Percentiles rank a stretch among this genome's conserved stretches.
phyloP scores from a whole-genome alignment of 2,329 filamentous ascomycete genomes.

The Colletotrichum lini region DNA sequence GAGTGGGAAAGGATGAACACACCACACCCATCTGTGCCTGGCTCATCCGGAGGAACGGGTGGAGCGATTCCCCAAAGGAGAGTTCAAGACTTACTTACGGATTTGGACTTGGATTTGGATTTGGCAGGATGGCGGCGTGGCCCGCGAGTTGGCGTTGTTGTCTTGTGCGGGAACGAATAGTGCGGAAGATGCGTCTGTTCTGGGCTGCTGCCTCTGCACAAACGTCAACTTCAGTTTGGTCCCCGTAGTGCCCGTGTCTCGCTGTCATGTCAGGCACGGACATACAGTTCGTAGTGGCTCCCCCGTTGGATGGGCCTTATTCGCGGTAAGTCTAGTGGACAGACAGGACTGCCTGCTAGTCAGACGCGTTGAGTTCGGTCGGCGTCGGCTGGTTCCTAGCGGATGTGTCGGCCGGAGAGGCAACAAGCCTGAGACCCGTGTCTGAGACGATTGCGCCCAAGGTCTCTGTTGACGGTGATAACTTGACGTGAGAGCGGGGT shows the following conservation, averaged over 20 bases:
- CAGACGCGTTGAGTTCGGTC: conserved; percentile 9
- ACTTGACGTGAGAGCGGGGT: not conserved
- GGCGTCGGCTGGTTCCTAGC: conserved; percentile 28
- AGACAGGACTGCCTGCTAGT: not conserved
- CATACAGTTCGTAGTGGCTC: conserved; percentile 34
- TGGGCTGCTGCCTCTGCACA: conserved; percentile 20
- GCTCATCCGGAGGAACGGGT: conserved; percentile 18
- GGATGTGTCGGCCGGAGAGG: conserved; percentile 21
- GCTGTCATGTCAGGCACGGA: conserved; percentile 42
- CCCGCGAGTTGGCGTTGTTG: conserved; percentile 24
- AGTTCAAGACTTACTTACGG: conserved; percentile 39
- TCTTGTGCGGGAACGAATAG: conserved; percentile 36
- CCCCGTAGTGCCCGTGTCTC: conserved; percentile 41
- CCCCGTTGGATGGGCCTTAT: conserved; percentile 28
- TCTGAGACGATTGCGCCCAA: conserved; percentile 30
- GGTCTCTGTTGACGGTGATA: conserved; percentile 13
- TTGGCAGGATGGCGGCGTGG: conserved; percentile 23
- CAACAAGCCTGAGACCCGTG: conserved; percentile 38
- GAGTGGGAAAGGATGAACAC: conserved; percentile 13
- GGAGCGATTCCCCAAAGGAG: conserved; percentile 15
- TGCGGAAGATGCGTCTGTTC: conserved; percentile 33
- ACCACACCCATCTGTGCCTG: not conserved
- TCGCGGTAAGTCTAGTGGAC: conserved; percentile 12
- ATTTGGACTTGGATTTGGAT: conserved; percentile 22
- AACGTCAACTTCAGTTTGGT: conserved; percentile 34